phyloP scores from a whole-genome alignment of 164 flowering plant species.

The Paratinospora sagittata region DNA sequence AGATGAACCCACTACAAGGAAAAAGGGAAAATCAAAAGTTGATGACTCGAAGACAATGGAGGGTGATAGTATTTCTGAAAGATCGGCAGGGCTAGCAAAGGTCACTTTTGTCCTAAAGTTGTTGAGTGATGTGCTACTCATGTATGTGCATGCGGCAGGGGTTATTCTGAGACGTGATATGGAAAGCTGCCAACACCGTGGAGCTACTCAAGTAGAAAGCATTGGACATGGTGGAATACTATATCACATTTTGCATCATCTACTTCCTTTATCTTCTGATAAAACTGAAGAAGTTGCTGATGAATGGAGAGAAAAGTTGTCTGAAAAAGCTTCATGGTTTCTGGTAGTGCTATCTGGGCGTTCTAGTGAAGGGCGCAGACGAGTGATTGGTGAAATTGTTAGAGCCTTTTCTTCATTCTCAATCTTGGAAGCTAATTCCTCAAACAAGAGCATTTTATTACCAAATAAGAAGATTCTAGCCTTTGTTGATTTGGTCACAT shows the following conservation, averaged over 20 bases:
- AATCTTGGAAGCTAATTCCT: constrained; percentile 45
- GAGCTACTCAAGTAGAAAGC: constrained; percentile 39
- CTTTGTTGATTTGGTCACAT: constrained; percentile 68
- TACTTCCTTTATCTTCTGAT: constrained; percentile 59
- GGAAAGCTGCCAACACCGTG: constrained; percentile 54
- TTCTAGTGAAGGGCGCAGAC: constrained; percentile 79
- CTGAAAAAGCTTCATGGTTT: constrained; percentile 88
- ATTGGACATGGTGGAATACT: constrained; percentile 58
- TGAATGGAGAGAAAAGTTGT: constrained; percentile 80
- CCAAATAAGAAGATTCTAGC: constrained; percentile 67
- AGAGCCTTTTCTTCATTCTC: constrained; percentile 53
- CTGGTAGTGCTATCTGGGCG: constrained; percentile 82
- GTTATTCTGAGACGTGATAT: constrained; percentile 67
- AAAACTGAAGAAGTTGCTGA: constrained; percentile 50
- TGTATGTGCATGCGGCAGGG: constrained; percentile 75
- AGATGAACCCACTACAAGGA: constrained; percentile 58
- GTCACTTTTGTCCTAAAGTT: constrained; percentile 83
- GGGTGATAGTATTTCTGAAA: constrained; percentile 39
- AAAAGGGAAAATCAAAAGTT: constrained; percentile 84
- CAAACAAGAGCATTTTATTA: constrained; percentile 33
- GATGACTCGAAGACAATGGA: constrained; percentile 47
- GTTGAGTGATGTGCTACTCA: constrained; percentile 79
- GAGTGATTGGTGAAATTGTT: constrained; percentile 72
- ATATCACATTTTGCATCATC: constrained; percentile 63
- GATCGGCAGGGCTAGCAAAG: constrained; percentile 72